Conservation (phyloP, 768 basidiomycete species). For the Coprinopsis cinerea region DNA sequence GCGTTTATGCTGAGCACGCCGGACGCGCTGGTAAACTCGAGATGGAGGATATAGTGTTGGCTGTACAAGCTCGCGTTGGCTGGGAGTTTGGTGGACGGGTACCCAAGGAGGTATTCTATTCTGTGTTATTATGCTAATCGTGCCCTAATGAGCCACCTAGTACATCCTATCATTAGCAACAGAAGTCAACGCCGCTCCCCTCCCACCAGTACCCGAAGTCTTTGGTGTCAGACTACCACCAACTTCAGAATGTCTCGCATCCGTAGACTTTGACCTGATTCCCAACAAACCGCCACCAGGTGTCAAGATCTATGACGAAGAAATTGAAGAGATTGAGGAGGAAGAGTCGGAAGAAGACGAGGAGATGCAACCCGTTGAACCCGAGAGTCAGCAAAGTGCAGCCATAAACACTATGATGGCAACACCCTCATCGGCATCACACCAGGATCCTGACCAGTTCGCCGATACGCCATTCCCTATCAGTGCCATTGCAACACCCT, state of each 20-base stretch:
- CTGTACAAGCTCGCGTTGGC: constrained; percentile 83
- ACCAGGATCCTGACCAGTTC: constrained; percentile 32
- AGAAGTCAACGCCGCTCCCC: constrained; percentile 74
- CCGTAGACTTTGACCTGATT: constrained; percentile 81
- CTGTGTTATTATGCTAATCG: constrained; percentile 4
- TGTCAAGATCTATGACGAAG: constrained; percentile 71
- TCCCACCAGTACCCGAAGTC: constrained; percentile 82
- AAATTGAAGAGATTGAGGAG: constrained; percentile 78
- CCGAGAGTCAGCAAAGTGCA: constrained; percentile 22
- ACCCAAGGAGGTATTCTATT: constrained; percentile 69
- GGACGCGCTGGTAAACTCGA: constrained; percentile 74
- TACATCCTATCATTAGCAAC: constrained; percentile 75
- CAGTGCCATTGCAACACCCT: constrained; percentile 55
- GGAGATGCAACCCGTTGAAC: constrained; percentile 65
- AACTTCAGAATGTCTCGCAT: constrained; percentile 61
- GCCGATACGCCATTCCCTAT: constrained; percentile 52
- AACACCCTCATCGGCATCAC: constrained; percentile 23
- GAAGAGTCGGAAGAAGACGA: constrained; percentile 61
- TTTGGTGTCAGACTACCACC: constrained; percentile 83
- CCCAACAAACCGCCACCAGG: constrained; percentile 81
- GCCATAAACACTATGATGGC: constrained; percentile 11
- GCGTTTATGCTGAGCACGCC: constrained; percentile 84
- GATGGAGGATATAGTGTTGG: constrained; percentile 74
- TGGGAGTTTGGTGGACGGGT: constrained; percentile 90
- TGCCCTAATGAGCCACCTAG: constrained; percentile 30